Evolutionary conservation across 441 rosid genomes (phyloP), one percentile per base, ranked within the genome.

Genomic region (Gossypium schwendimanii): DNA sequence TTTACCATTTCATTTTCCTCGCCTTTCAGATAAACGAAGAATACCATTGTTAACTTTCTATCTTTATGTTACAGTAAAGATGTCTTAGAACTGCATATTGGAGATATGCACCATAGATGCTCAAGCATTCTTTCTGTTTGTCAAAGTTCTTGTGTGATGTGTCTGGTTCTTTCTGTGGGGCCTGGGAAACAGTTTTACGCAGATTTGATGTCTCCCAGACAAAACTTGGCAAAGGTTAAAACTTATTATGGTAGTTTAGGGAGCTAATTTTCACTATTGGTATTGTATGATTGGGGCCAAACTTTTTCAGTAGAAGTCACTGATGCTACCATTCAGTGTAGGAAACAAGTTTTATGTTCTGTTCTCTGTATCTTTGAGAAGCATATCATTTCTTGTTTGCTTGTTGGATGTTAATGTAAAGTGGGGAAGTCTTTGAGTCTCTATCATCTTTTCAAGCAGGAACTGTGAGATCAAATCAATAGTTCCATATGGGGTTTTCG

Each of bases 401-500:
- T 36, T 59, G 20, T 67, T 76, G 61, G 61, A 71, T 55, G 54
- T 39, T 69, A 62, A 73, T 62, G 26, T 63, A 14, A 45, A 71
- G 47, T 41, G 57, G 28, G 68, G 10, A 67, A 70, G 33, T 33
- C 6, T 59, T 33, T 71, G 41, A 73, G 60, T 73, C 63, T 70
- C 53, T 78, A 61, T 66, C 60, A 58, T 60, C 33, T 70, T 67
- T 55, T 71, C 69, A 52, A 53, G 71, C 85, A 95, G 99, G 94
- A 79, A 91, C 75, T 91, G 98, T 77, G 92, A 87, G 81, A 96
- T 96, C 84, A 96, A 96, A 84, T 81, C 98, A 58, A 77, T 93
- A 77, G 91, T 92, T 74, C 90, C 95, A 24, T 96, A 88, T 58
- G 99, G 99, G 73, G 94, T 83, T 82, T 96, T 96, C 79, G 93